Conservation (phyloP, 2,329 filamentous ascomycete species). For the Dothidotthia symphoricarpi region DNA sequence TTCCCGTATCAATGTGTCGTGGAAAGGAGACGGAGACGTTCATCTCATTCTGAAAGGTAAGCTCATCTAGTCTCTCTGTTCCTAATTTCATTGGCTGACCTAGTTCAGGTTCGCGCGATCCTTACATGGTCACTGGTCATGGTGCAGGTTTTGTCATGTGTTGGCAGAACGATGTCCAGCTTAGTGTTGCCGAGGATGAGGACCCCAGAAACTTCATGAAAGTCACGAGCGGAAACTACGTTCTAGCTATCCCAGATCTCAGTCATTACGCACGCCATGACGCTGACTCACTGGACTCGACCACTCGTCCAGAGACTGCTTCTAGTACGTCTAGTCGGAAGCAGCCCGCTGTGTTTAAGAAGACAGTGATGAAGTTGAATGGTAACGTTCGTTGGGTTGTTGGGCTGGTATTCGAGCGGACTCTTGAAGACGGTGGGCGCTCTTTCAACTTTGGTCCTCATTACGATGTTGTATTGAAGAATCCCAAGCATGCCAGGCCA, state of each 20-base stretch:
- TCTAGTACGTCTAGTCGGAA: conserved; percentile 64
- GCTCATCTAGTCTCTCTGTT: background rate
- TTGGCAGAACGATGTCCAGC: conserved; percentile 91
- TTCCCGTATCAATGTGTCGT: conserved; percentile 81
- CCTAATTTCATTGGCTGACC: conserved; percentile 9
- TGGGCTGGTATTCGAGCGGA: conserved; percentile 88
- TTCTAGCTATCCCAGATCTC: conserved; percentile 91
- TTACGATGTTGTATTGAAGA: conserved; percentile 83
- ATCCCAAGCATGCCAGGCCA: conserved; percentile 69
- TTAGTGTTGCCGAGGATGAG: conserved; percentile 78
- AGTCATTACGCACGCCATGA: conserved; percentile 78
- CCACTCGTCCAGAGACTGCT: conserved; percentile 57
- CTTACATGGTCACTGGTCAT: conserved; percentile 87
- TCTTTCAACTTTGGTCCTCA: conserved; percentile 90
- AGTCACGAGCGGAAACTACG: conserved; percentile 91
- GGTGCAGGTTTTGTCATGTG: conserved; percentile 98
- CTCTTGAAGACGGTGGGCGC: conserved; percentile 67
- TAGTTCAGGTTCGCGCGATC: conserved; percentile 68
- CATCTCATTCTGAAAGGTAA: conserved; percentile 85
- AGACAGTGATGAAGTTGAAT: conserved; percentile 97
- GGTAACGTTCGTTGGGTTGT: conserved; percentile 92
- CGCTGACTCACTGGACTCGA: conserved; percentile 43
- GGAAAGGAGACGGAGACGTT: conserved; percentile 95
- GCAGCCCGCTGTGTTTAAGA: conserved; percentile 85
- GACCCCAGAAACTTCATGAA: conserved; percentile 93